phyloP scores from a whole-genome alignment of 352 stramenopile species.

The Pythium oligandrum region DNA sequence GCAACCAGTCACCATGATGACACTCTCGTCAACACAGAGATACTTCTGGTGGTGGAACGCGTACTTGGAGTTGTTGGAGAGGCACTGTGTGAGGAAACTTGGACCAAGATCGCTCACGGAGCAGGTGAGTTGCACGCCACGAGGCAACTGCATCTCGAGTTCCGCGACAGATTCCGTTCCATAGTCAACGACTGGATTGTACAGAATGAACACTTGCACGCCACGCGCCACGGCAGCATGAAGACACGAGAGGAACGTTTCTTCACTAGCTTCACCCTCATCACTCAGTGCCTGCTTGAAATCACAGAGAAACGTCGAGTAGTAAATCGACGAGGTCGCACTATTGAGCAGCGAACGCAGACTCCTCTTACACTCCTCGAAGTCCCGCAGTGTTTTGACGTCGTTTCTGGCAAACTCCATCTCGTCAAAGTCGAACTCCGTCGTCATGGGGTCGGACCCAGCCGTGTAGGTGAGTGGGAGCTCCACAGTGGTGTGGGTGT shows the following conservation, averaged over 20 bases:
- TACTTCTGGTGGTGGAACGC: slow-evolving; percentile 85
- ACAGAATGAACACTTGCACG: slow-evolving; percentile 64
- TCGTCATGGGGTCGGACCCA: slow-evolving; percentile 11
- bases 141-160: slow-evolving; percentile 38
- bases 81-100: slow-evolving; percentile 21
- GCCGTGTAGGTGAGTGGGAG: not conserved
- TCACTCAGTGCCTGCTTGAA: slow-evolving; percentile 50
- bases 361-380: slow-evolving; percentile 54
- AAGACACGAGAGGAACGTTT: slow-evolving; percentile 62
- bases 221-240: slow-evolving; percentile 50
- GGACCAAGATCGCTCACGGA: slow-evolving; percentile 67
- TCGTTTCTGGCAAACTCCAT: slow-evolving; percentile 49
- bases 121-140: slow-evolving; percentile 45
- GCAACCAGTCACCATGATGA: slow-evolving; percentile 72
- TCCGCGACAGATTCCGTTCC: slow-evolving; percentile 52
- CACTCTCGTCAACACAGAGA: slow-evolving; percentile 52
- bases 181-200: slow-evolving; percentile 73
- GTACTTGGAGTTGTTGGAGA: slow-evolving; percentile 82
- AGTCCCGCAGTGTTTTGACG: slow-evolving; percentile 45
- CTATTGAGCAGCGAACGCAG: slow-evolving; percentile 57
- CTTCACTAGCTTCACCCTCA: slow-evolving; percentile 11
- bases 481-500: slow-evolving; percentile 10
- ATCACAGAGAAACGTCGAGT: slow-evolving; percentile 80
- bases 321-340: slow-evolving; percentile 57
- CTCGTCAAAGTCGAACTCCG: slow-evolving; percentile 47